Base-by-base conservation (phyloP, 352 stramenopile species). In the Globisporangium sylvaticum region DNA sequence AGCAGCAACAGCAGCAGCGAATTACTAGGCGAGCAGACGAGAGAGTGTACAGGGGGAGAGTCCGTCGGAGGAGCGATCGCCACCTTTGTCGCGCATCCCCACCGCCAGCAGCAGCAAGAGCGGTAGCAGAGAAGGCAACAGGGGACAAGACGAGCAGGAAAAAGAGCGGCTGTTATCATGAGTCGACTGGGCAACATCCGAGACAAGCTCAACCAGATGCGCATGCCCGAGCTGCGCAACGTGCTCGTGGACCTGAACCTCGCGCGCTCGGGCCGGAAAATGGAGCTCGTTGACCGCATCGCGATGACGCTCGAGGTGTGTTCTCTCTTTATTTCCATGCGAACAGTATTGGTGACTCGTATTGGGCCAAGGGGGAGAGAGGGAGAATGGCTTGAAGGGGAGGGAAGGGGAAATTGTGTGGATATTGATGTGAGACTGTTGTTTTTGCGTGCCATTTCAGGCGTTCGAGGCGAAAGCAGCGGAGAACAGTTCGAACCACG, bases 271-370 rank as follows among this genome's bases (percentile, higher is more conserved):
- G 87, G 87, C 18, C 83, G 81, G 67, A 95, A 95, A 68, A 79
- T 77, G 50, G 87, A 95, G 62, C 78, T 95, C 53, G 82, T 93
- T 32, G 83, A 92, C 48, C 84, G 87, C 71, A 90, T 95, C 62
- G 79, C 79, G 10, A 37, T 62, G 2, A 76, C 88, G 42, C 55
- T 92, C 7, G 80, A 91, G 82, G 84, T 92, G 29, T 58, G 20
- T 59, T 10, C 31, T 20, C 9, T 65, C 52, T 14, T 12, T 55
- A 32, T 63, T 64, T n/a, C 3, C 15, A 15, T 12, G 20, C 2
- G n/a, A 25, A 39, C 20, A 53, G 46, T 29, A 20, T 29, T 12
- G 15, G 5, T 12, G 15, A 8, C 8, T 15, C 27, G 9, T 42
- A 22, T 10, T 52, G 14, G 15, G 3, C 7, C 20, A 31, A 60